These are phyloP conservation scores for Ophiostoma himal-ulmi DNA, from an alignment of 2,329 filamentous ascomycete species.

Conservation along the genomic window DNA sequence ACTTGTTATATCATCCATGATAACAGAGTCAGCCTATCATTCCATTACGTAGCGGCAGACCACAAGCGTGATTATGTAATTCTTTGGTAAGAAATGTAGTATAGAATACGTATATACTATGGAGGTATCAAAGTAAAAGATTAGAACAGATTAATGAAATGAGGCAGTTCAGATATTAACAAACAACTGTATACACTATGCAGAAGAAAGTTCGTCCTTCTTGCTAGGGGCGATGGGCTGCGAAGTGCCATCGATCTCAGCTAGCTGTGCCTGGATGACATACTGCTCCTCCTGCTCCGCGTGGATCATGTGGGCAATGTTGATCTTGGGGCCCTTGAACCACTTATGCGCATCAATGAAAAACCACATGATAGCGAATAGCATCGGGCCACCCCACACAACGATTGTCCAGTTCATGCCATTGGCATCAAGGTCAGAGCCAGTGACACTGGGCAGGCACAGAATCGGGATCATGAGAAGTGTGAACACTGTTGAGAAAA, in stretches of 20 bases:
- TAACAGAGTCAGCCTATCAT: not conserved
- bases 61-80: not conserved
- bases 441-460: slow-evolving; percentile 56
- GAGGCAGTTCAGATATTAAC: not conserved
- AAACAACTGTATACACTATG: not conserved
- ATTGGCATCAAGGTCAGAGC: slow-evolving; percentile 44
- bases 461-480: slow-evolving; percentile 62
- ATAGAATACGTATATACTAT: not conserved
- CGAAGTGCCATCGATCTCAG: slow-evolving; percentile 2
- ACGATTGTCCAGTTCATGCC: slow-evolving; percentile 65
- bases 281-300: slow-evolving; percentile 18
- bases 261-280: slow-evolving; percentile 23
- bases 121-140: not conserved
- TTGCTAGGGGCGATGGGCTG: slow-evolving; percentile 19
- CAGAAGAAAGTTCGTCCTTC: slow-evolving; percentile 16
- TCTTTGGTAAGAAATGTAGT: not conserved
- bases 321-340: slow-evolving; percentile 67
- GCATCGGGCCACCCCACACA: slow-evolving; percentile 61
- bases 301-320: slow-evolving; percentile 42
- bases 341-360: slow-evolving; percentile 57
- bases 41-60: too few relatives aligned
- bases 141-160: not conserved
- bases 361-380: slow-evolving; percentile 56
- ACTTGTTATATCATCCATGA: not conserved
- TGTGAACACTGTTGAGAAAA: slow-evolving; percentile 53